Evolutionary conservation across 495 filamentous ascomycete species (phyloP).

Genomic region (Aspergillus baeticus): DNA sequence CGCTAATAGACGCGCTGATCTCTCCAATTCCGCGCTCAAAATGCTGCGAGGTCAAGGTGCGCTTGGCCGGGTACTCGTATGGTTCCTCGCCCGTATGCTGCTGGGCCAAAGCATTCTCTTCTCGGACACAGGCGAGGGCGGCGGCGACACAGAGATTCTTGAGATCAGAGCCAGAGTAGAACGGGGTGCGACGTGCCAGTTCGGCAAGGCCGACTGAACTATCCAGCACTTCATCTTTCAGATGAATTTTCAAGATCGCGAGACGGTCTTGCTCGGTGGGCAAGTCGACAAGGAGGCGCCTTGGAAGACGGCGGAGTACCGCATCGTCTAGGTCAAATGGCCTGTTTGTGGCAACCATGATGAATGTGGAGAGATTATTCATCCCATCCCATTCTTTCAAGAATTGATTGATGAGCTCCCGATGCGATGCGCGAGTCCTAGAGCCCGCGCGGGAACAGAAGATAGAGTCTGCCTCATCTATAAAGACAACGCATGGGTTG

Average conservation of each 20-base stretch:
- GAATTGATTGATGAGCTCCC: constrained; percentile 97
- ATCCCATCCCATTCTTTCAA: constrained; percentile 98
- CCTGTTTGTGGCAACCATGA: constrained; percentile 98
- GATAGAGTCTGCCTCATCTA: constrained; percentile 94
- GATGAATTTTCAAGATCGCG: constrained; percentile 79
- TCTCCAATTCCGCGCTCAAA: constrained; percentile 85
- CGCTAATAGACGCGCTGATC: constrained; percentile 88
- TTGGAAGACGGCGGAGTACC: constrained; percentile 76
- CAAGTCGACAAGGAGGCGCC: constrained; percentile 83
- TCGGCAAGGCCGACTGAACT: constrained; percentile 64
- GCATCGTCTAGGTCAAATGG: constrained; percentile 96
- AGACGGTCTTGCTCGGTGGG: constrained; percentile 75
- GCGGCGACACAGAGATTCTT: constrained; percentile 94
- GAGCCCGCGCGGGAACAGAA: constrained; percentile 68
- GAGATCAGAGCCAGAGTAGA: constrained; percentile 96
- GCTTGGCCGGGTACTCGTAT: constrained; percentile 63
- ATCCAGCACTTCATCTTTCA: constrained; percentile 73
- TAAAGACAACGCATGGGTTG: constrained; percentile 91
- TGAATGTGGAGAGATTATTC: constrained; percentile 81
- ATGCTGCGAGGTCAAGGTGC: constrained; percentile 64
- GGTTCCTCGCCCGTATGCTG: constrained; percentile 47
- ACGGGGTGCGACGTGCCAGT: constrained; percentile 72
- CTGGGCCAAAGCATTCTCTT: constrained; percentile 68
- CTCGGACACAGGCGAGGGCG: constrained; percentile 82
- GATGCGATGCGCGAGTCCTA: constrained; percentile 61